Evolutionary conservation across 2,329 filamentous ascomycete genomes (phyloP), one percentile per base, ranked within the genome.

Genomic region (Paecilomyces formosus): DNA sequence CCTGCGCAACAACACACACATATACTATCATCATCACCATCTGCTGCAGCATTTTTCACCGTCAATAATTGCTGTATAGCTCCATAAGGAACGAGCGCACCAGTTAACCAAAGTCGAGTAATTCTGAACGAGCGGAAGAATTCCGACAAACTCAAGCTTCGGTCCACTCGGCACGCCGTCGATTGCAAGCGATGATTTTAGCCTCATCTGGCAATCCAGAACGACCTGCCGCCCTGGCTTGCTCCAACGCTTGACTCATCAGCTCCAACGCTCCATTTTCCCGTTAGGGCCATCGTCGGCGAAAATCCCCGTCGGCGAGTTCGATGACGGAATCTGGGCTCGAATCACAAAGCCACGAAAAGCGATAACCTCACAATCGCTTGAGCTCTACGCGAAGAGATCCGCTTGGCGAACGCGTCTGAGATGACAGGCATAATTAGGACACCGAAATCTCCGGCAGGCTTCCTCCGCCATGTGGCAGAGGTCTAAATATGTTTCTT

Each of bases 191-290:
- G 56, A 24, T 15, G 28, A 22, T 9, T 35, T 45, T 57, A 26
- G 18, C 56, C 56, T 18, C 49, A 57, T 57, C 22, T 26, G 56
- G 56, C 49, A 58, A 58, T 28, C 39, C 33, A 49, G 56, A 58
- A 58, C 56, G 56, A 55, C 56, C 31, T 12, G 53, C n/a, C 26
- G 21, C 26, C 13, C 24, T 26, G 24, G 24, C 24, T 26, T 22
- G 49, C 49, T 22, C 49, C 49, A 15, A 21, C 18, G 22, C 50
- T 22, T 26, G 11, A 13, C 50, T 28, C 21, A 15, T 24, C 50
- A 5, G 22, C 8, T 4, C 50, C 18, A 21, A 52, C 18, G 12
- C 53, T 28, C 53, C 53, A 21, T 31, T 22, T 55, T 31, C 22
- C 28, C 26, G 28, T 39, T 55, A 22, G 13, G 54, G 26, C 22